Evolutionary conservation across 164 flowering plant genomes (phyloP), one percentile per base, ranked within the genome.

Genomic region (Umbellularia californica): DNA sequence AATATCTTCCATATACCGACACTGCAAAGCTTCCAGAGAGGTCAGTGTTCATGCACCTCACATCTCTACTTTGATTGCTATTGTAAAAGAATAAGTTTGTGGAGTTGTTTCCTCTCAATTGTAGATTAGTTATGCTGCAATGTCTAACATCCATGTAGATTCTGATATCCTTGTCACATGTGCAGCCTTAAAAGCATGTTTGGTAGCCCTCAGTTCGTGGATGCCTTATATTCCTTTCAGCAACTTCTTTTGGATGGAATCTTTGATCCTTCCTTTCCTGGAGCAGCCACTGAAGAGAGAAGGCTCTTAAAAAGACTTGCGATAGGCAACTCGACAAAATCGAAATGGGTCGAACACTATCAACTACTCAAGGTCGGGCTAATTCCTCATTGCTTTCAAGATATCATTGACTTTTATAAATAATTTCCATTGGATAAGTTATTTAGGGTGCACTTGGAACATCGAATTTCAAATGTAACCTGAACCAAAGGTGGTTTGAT

Each of bases 101-200:
- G 1, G 33, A 6, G 9, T 41, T 41, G 35, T 30, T 41, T 41
- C 47, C 47, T 41, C 47, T 41, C 9, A 41, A 41, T 41, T 7
- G 47, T 41, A 3, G 47, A 41, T 41, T 41, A 9, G 47, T 41
- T 7, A 41, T 41, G 47, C 47, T 1, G 47, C 47, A 41, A 41
- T 41, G 60, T 20, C 60, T 2, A 15, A 55, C n/a, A 1, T 4
- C 20, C 3, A 55, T 5, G 47, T 55, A 20, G 60, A 55, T 55
- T 17, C 13, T 73, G 5, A 55, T 27, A 33, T 82, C 22, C 67
- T 76, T 65, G 7, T 77, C 70, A 50, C 50, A 19, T 78, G 11
- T 84, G 84, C 87, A 92, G 97, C 85, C 89, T 95, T 75, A 83
- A 78, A 80, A 81, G 81, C 85, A 87, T 95, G 93, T 95, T 95